Conservation (phyloP, 768 basidiomycete genomes). For the Rossbeevera mucosa region DNA sequence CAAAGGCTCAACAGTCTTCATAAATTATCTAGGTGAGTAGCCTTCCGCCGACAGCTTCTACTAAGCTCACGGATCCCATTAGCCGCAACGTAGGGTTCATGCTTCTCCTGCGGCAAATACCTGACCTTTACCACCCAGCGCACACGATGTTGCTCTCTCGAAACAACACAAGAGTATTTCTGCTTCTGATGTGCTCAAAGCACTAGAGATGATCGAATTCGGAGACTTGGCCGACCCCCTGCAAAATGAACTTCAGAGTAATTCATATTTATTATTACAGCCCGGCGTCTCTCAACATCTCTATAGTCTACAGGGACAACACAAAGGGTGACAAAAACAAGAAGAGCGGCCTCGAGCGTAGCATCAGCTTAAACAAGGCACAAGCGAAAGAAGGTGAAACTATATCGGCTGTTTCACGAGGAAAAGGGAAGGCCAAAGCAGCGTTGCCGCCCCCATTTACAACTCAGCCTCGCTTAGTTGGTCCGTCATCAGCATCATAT, state of each 20-base stretch:
- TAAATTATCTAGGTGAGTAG: constrained; percentile 80
- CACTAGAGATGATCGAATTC: constrained; percentile 74
- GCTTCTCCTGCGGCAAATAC: background rate
- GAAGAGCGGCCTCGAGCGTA: constrained; percentile 25
- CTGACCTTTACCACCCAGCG: constrained; percentile 40
- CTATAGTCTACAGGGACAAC: constrained; percentile 59
- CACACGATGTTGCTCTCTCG: constrained; percentile 82
- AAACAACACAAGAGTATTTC: constrained; percentile 87
- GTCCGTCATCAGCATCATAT: constrained; percentile 27
- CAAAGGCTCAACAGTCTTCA: constrained; percentile 91
- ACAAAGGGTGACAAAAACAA: constrained; percentile 57
- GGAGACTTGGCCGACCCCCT: constrained; percentile 62
- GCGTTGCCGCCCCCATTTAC: constrained; percentile 26
- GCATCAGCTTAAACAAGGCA: constrained; percentile 25
- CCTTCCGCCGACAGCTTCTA: no score
- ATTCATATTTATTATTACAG: background rate
- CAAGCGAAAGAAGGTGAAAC: constrained; percentile 32
- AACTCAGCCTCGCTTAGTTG: constrained; percentile 25
- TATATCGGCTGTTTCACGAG: constrained; percentile 25
- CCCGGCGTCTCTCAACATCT: background rate
- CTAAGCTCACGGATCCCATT: constrained; percentile 2
- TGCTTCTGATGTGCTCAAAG: constrained; percentile 86
- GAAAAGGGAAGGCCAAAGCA: constrained; percentile 31
- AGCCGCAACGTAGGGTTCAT: constrained; percentile 43
- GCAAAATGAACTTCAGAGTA: constrained; percentile 61